These are phyloP conservation scores for Drechslerella dactyloides DNA, from an alignment of 2,329 filamentous ascomycete species.

Conservation along the genomic window DNA sequence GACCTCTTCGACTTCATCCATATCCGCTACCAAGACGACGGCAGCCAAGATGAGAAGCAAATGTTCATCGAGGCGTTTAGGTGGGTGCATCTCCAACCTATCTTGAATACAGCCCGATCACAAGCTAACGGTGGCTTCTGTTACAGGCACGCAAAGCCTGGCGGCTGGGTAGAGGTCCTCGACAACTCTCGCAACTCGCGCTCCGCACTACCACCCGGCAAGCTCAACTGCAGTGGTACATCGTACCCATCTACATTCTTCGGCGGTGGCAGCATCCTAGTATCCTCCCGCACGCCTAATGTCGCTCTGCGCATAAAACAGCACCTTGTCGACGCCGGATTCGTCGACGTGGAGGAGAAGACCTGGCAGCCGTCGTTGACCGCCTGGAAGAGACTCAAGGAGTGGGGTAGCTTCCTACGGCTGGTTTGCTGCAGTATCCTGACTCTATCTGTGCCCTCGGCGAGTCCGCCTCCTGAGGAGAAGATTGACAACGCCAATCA, in stretches of 20 bases:
- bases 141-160: constrained; percentile 54
- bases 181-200: constrained; percentile 52
- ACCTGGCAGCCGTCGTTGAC: constrained; percentile 52
- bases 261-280: constrained; percentile 46
- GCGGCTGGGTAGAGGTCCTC: constrained; percentile 55
- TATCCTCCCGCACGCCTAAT: constrained; percentile 50
- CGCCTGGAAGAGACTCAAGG: constrained; percentile 53
- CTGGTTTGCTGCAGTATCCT: constrained; percentile 47
- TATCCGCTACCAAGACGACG: constrained; percentile 54
- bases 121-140: constrained; percentile 37
- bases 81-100: constrained; percentile 30
- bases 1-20: constrained; percentile 55
- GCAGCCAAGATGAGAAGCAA: constrained; percentile 53
- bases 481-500: constrained; percentile 24
- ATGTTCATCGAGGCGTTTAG: constrained; percentile 54
- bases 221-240: constrained; percentile 49
- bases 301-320: constrained; percentile 54
- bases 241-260: constrained; percentile 48
- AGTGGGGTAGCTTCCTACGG: constrained; percentile 53
- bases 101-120: neutral
- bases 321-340: constrained; percentile 54
- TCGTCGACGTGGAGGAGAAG: constrained; percentile 55
- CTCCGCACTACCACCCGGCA: constrained; percentile 35
- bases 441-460: constrained; percentile 34
- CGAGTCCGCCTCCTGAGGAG: constrained; percentile 32